phyloP scores from a whole-genome alignment of 345 rosid species.

The Populus tremula region DNA sequence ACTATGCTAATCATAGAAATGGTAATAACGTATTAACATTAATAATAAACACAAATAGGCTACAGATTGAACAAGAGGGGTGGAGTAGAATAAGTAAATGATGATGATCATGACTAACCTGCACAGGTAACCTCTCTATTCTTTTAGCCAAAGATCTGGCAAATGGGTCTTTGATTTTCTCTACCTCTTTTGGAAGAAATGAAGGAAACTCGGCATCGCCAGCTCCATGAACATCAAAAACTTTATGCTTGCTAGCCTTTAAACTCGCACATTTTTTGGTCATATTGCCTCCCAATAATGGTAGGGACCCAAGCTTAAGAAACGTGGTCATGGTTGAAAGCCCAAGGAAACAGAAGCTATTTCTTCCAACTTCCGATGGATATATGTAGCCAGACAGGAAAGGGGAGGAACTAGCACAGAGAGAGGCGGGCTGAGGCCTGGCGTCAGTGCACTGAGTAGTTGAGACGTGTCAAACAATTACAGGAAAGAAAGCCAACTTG shows the following conservation, averaged over 20 bases:
- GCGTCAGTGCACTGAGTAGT: rapidly evolving
- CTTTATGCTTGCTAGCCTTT: constrained; percentile 1
- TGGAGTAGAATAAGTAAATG: background rate
- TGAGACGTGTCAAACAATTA: background rate
- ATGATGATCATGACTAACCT: constrained; percentile 41
- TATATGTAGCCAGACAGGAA: background rate
- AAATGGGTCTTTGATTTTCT: constrained; percentile 72
- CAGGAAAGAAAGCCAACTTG: background rate
- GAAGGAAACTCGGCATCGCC: constrained; percentile 53
- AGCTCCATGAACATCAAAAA: constrained; percentile 17
- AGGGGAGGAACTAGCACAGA: background rate
- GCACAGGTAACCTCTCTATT: constrained; percentile 66
- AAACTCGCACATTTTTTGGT: background rate
- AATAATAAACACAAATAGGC: background rate
- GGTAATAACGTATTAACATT: background rate
- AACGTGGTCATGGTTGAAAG: background rate
- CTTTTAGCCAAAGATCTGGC: constrained; percentile 69
- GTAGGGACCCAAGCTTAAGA: constrained; percentile 22
- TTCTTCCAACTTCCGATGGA: background rate
- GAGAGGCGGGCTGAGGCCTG: background rate
- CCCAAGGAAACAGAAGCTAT: background rate
- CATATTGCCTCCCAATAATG: background rate
- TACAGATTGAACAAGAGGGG: background rate
- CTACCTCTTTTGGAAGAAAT: constrained; percentile 72
- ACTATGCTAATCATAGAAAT: no score